Conservation (phyloP, 164 flowering plant genomes). For the Liquidambar formosana region DNA sequence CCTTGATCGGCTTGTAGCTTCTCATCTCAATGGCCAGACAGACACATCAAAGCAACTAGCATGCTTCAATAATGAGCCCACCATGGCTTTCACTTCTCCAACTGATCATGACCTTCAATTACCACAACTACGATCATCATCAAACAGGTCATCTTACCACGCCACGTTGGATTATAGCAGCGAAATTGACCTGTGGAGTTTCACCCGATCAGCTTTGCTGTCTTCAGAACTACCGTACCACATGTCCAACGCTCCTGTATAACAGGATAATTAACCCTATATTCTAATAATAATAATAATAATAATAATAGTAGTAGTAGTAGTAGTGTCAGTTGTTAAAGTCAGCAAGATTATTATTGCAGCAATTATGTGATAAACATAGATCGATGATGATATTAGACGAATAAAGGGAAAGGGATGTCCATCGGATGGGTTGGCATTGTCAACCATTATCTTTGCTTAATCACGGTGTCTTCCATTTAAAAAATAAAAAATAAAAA, state of each 20-base stretch:
- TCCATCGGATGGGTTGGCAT: constrained; percentile 30
- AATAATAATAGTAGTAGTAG: too few species aligned
- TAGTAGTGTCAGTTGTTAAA: too few species aligned
- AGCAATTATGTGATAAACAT: too few species aligned
- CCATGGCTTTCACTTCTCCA: constrained; percentile 22
- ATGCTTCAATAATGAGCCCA: constrained; percentile 31
- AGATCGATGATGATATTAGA: too few species aligned
- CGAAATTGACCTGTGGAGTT: constrained; percentile 61
- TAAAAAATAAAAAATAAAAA: too few species aligned
- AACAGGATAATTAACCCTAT: constrained; percentile 16
- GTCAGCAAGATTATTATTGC: too few species aligned
- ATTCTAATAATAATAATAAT: background rate
- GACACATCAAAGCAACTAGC: constrained; percentile 38
- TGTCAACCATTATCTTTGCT: constrained; percentile 34
- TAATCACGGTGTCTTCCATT: constrained; percentile 31
- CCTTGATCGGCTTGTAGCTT: constrained; percentile 60
- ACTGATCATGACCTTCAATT: constrained; percentile 25
- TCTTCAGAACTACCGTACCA: constrained; percentile 59
- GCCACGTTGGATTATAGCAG: constrained; percentile 26
- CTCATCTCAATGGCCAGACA: constrained; percentile 52
- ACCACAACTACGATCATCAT: constrained; percentile 18
- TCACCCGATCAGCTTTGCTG: constrained; percentile 45
- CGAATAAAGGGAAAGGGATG: background rate
- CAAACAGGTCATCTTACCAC: constrained; percentile 22
- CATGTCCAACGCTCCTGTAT: constrained; percentile 36